Conservation (phyloP, 495 filamentous ascomycete species). For the Tricharina praecox region DNA sequence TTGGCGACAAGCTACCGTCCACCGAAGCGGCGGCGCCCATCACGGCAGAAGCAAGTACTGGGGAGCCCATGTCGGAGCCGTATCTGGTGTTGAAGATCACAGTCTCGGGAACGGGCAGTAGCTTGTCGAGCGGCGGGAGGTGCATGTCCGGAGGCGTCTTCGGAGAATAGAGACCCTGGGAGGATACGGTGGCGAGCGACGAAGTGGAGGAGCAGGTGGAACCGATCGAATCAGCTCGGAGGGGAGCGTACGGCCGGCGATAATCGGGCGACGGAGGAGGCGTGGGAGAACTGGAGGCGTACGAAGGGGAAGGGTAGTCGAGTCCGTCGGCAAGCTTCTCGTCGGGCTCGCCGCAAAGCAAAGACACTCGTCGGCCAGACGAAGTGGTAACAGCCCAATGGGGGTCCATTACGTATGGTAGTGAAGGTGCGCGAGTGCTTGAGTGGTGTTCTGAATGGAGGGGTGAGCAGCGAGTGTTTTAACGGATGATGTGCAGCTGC, state of each 20-base stretch:
- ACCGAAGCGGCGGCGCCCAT: background rate
- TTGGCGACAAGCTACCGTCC: slow-evolving; percentile 11
- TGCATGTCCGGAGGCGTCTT: slow-evolving; percentile 21
- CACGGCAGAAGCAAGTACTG: slow-evolving; percentile 6
- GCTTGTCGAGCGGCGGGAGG: slow-evolving; percentile 23
- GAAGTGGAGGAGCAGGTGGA: slow-evolving; percentile 22
- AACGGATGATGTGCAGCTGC: too few species aligned
- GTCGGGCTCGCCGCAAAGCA: slow-evolving; percentile 22
- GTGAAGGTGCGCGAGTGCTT: slow-evolving; percentile 10
- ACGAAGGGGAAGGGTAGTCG: slow-evolving; percentile 5
- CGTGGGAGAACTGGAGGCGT: slow-evolving; percentile 20
- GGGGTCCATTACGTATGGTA: slow-evolving; percentile 14
- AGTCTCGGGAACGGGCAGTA: slow-evolving; percentile 15
- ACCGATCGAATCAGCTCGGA: slow-evolving; percentile 21
- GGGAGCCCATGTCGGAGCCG: slow-evolving; percentile 12
- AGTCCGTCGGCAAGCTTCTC: too few species aligned
- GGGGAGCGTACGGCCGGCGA: slow-evolving; percentile 14
- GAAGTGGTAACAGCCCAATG: slow-evolving; percentile 26
- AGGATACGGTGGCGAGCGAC: slow-evolving; percentile 19
- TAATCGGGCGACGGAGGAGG: slow-evolving; percentile 24
- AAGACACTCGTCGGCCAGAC: slow-evolving; percentile 23
- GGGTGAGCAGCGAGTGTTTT: slow-evolving; percentile 8
- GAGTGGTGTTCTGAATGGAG: slow-evolving; percentile 1
- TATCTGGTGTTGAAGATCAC: slow-evolving; percentile 12
- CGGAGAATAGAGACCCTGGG: slow-evolving; percentile 16